Evolutionary conservation across 805 yeast genomes (phyloP), one percentile per base, ranked within the genome.

Genomic region (Isabelozyma heimii): DNA sequence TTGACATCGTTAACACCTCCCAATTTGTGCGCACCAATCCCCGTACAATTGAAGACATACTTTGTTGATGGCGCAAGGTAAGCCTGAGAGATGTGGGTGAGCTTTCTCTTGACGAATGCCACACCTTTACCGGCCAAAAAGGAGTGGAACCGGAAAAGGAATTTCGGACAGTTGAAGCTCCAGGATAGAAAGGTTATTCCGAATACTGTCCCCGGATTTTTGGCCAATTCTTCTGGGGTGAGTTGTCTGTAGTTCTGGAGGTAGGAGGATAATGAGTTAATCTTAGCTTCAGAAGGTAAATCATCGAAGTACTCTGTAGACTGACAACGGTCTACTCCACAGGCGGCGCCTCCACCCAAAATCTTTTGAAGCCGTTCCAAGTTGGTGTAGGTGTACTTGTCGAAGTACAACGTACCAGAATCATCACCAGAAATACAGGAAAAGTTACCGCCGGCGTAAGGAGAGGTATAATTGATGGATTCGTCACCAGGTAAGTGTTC

Each of bases 401-500:
- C 91, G 55, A 70, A 82, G 4, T 60, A 61, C 45, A 84, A 56
- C 0, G 70, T 64, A 5, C 55, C 57, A 1, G 58, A 54, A 42
- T 83, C 87, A 50, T 77, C 74, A 2, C 84, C 87, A 0, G 88
- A 77, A 43, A 85, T 84, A 42, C 72, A 53, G 15, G 67, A 63
- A 52, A 75, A 62, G 63, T 66, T 56, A 7, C 70, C 70, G 6
- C 76, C 77, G 0, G 96, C 96, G 80, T 86, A 85, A 0, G 96
- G 96, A 0, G 91, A 85, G 1, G 96, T 83, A 63, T 85, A 89
- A 44, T 80, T 73, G 49, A 80, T 80, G 4, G 90, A 82, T 54
- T 82, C 85, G 59, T 89, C 96, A 4, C 95, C 96, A 2, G 96
- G 95, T 37, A 84, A 64, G 56, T 76, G 79, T 58, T 85, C 80